Conservation (phyloP, 1,284 basidiomycete genomes). For the Fomitopsis betulina region DNA sequence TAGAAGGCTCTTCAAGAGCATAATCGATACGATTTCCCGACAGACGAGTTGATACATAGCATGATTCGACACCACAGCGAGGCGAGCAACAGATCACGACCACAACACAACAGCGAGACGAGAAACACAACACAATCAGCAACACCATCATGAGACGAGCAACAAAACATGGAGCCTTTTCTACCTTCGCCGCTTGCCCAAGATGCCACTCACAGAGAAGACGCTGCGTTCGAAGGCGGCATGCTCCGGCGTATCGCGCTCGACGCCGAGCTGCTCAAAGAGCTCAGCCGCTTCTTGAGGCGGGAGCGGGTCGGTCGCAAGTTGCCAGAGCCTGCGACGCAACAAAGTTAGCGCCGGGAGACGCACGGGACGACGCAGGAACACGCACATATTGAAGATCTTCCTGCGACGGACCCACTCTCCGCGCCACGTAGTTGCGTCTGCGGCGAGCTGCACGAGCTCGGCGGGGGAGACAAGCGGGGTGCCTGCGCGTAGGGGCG, state of each 20-base stretch:
- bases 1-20: too few species aligned
- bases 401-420: conserved; percentile 72
- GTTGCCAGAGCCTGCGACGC: conserved; percentile 58
- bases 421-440: conserved; percentile 66
- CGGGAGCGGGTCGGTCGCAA: conserved; percentile 61
- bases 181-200: conserved; percentile 19
- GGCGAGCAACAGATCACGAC: too few species aligned
- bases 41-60: too few species aligned
- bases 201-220: conserved; percentile 29
- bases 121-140: too few species aligned
- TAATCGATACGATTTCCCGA: too few species aligned
- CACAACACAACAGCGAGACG: too few species aligned
- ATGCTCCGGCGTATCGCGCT: conserved; percentile 68
- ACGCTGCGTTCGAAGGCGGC: conserved; percentile 45
- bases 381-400: conserved; percentile 59
- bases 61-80: too few species aligned
- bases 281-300: conserved; percentile 59
- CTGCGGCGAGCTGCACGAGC: conserved; percentile 52
- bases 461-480: conserved; percentile 65
- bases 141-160: background rate
- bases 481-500: conserved; percentile 61
- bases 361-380: too few species aligned
- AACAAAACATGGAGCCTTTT: too few species aligned
- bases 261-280: conserved; percentile 71
- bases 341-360: too few species aligned